Percentiles rank a stretch among this genome's conserved stretches.
Conservation (phyloP, 768 basidiomycete species). For the Leccinum olivaceopallidum region DNA sequence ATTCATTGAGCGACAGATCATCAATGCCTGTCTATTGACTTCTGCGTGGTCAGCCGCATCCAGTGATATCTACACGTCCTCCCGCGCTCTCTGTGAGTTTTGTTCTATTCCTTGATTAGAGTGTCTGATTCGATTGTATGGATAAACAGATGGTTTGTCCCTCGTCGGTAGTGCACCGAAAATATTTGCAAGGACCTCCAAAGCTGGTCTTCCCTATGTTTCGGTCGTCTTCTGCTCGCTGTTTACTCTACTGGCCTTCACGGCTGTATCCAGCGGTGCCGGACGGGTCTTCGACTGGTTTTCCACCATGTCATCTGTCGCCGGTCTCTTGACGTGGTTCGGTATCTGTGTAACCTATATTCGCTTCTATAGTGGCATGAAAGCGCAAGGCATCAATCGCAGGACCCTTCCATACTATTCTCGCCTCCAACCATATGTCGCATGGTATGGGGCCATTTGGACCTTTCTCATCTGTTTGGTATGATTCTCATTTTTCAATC, state of each 20-base stretch:
- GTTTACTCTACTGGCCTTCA: slow-evolving; percentile 75
- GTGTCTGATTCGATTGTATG: neutral
- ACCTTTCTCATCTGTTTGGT: slow-evolving; percentile 61
- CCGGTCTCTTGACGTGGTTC: slow-evolving; percentile 78
- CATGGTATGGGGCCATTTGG: slow-evolving; percentile 46
- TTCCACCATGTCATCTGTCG: slow-evolving; percentile 67
- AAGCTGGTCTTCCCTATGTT: slow-evolving; percentile 73
- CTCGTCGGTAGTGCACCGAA: slow-evolving; percentile 77
- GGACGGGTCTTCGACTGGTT: slow-evolving; percentile 82
- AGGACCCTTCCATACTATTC: slow-evolving; percentile 68
- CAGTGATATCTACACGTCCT: slow-evolving; percentile 87
- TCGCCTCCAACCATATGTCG: slow-evolving; percentile 69
- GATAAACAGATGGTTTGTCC: slow-evolving; percentile 71
- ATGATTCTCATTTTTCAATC: slow-evolving; percentile 28
- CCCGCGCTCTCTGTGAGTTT: slow-evolving; percentile 76
- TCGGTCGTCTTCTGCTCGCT: slow-evolving; percentile 66
- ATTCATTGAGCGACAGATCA: slow-evolving; percentile 48
- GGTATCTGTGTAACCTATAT: slow-evolving; percentile 75
- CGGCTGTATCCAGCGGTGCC: slow-evolving; percentile 67
- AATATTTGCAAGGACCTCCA: slow-evolving; percentile 69
- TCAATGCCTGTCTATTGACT: slow-evolving; percentile 81
- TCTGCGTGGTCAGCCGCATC: slow-evolving; percentile 93
- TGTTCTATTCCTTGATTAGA: neutral
- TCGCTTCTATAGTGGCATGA: slow-evolving; percentile 83
- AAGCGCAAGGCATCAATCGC: slow-evolving; percentile 77